Conservation (phyloP, 176 grass and related monocot genomes). For the Ensete glaucum region DNA sequence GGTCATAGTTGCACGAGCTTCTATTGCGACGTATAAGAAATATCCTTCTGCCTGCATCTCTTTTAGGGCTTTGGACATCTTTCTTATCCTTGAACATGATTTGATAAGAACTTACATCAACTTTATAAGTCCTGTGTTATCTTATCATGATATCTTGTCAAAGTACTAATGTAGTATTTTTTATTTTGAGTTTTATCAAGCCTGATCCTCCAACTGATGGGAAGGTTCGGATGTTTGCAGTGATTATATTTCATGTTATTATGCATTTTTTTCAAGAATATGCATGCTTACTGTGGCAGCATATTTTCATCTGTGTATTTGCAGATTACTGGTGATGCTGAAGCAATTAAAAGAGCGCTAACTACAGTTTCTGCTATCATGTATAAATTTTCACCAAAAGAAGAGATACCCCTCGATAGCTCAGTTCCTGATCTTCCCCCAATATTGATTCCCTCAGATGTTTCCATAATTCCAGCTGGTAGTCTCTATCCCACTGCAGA, state of each 20-base stretch:
- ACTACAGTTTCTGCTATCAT: constrained; percentile 75
- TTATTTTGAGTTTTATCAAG: not conserved
- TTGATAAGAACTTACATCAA: not conserved
- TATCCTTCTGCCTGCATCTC: not conserved
- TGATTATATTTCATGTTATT: not conserved
- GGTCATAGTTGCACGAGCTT: too few relatives aligned
- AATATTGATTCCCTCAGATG: constrained; percentile 78
- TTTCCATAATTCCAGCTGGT: constrained; percentile 64
- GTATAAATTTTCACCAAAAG: constrained; percentile 75
- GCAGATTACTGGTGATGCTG: constrained; percentile 72
- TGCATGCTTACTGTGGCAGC: not conserved
- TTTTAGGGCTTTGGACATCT: not conserved
- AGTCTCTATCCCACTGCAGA: constrained; percentile 46
- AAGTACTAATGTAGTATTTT: not conserved
- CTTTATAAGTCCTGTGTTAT: not conserved
- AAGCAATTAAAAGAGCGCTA: constrained; percentile 69
- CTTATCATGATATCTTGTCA: not conserved
- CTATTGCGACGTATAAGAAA: too few relatives aligned
- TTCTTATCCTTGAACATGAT: not conserved
- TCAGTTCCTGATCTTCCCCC: constrained; percentile 50
- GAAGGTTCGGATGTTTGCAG: not conserved
- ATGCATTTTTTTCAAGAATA: not conserved
- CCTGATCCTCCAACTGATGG: too few relatives aligned
- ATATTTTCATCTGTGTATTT: constrained; percentile 22
- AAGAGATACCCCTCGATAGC: constrained; percentile 75